A percentile compares a stretch with the other conserved stretches of the same genome.
These are phyloP conservation scores for Streptanthus diversifolius DNA, from an alignment of 345 rosid species.

Conservation along the genomic window DNA sequence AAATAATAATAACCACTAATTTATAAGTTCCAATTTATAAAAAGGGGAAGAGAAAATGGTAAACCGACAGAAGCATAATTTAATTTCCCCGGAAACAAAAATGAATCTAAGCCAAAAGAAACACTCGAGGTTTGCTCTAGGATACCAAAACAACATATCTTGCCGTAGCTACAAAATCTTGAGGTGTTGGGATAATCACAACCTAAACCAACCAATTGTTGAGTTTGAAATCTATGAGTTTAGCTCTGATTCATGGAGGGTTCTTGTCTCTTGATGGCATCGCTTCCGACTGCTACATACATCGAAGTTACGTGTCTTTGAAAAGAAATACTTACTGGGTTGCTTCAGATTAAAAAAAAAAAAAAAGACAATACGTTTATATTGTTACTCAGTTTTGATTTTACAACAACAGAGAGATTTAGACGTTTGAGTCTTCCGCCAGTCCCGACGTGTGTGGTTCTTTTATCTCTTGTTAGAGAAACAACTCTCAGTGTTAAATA, in stretches of 20 bases:
- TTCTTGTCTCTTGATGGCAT: neutral
- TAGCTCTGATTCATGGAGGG: constrained; percentile 9
- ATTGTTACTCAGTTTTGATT: neutral
- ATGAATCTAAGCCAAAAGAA: neutral
- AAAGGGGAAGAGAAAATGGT: neutral
- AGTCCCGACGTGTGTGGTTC: neutral
- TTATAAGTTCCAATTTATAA: neutral
- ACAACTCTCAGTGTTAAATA: neutral
- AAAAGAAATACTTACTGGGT: neutral
- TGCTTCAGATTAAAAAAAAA: neutral
- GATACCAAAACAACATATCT: neutral
- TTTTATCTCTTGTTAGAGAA: neutral
- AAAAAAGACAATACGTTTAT: neutral
- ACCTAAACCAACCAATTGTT: neutral
- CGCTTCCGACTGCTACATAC: neutral
- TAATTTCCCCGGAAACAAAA: too few species aligned
- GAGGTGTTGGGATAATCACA: neutral
- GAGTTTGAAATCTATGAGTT: neutral
- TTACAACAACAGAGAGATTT: constrained; percentile 2
- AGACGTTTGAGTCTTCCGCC: neutral
- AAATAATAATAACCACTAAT: too few species aligned
- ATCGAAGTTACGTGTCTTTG: neutral
- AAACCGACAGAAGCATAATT: too few species aligned
- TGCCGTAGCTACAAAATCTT: neutral
- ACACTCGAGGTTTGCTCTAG: neutral